Evolutionary conservation across 225 moss, liverwort and hornwort genomes (phyloP).

Genomic region (Marchantia paleacea): DNA sequence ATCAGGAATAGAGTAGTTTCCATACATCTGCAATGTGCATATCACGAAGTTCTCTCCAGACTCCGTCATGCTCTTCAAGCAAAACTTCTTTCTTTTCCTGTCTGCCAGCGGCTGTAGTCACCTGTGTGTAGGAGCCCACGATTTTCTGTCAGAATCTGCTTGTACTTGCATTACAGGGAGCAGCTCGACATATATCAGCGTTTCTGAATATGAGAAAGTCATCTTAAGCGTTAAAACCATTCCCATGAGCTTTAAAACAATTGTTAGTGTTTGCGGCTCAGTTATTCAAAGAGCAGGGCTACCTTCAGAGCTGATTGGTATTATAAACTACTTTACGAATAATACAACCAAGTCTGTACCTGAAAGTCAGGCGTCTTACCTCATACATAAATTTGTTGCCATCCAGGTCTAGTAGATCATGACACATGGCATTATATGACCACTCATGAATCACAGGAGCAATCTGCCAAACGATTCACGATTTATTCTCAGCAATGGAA

Average conservation of each 20-base stretch:
- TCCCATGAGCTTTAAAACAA: not conserved
- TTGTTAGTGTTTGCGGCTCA: not conserved
- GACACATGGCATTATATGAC: slow-evolving; percentile 86
- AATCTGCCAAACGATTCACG: slow-evolving; percentile 42
- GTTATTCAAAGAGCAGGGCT: not conserved
- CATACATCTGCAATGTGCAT: slow-evolving; percentile 89
- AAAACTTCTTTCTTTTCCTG: slow-evolving; percentile 77
- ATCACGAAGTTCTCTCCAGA: slow-evolving; percentile 91
- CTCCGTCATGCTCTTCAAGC: slow-evolving; percentile 81
- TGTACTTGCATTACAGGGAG: not conserved
- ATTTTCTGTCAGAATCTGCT: not conserved
- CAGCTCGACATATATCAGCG: too few relatives aligned
- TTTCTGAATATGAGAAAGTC: too few relatives aligned
- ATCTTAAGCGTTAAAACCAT: not conserved
- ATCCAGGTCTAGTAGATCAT: slow-evolving; percentile 72
- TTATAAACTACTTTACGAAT: not conserved
- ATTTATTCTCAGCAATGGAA: not conserved
- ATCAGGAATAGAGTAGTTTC: slow-evolving; percentile 12
- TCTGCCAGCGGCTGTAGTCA: slow-evolving; percentile 67
- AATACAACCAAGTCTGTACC: not conserved
- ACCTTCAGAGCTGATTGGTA: not conserved
- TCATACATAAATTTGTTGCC: slow-evolving; percentile 74
- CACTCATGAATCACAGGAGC: slow-evolving; percentile 94
- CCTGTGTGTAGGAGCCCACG: slow-evolving; percentile 37
- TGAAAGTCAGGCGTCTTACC: slow-evolving; percentile 36